Percentiles rank a stretch among this genome's conserved stretches.
Conservation (phyloP, 179 eudicot genomes). For the Camellia oleifera region DNA sequence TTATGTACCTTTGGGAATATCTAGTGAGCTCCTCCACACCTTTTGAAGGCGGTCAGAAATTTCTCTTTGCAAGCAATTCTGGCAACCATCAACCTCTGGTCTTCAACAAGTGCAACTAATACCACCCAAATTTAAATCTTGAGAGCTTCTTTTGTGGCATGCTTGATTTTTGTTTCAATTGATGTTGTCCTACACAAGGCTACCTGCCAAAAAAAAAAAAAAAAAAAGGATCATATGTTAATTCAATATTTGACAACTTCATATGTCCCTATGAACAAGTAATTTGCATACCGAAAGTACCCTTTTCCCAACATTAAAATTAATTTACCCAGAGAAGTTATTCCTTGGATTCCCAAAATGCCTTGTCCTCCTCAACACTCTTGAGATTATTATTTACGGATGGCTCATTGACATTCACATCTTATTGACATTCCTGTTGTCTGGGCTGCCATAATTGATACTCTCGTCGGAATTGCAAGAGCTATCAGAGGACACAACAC, state of each 20-base stretch:
- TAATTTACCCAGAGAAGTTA: conserved; percentile 25
- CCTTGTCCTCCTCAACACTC: conserved; percentile 22
- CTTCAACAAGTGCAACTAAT: conserved; percentile 27
- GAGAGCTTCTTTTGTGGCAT: conserved; percentile 37
- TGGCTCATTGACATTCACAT: neutral
- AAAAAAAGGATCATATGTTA: neutral
- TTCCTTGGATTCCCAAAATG: conserved; percentile 32
- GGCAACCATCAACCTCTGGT: conserved; percentile 23
- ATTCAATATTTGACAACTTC: no score
- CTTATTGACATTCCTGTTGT: neutral
- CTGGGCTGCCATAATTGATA: neutral
- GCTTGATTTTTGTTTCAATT: conserved; percentile 34
- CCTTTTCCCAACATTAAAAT: neutral
- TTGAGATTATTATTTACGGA: neutral
- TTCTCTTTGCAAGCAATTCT: conserved; percentile 30
- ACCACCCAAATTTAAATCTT: conserved; percentile 15
- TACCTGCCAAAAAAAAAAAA: conserved; percentile 20
- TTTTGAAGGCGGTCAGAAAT: conserved; percentile 25
- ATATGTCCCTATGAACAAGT: no score
- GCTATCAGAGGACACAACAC: neutral
- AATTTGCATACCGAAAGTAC: neutral
- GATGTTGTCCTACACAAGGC: conserved; percentile 37
- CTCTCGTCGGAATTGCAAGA: neutral
- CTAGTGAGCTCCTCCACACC: conserved; percentile 38
- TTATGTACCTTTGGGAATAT: conserved; percentile 44